These are phyloP conservation scores for Pythium brachiatum DNA, from an alignment of 352 stramenopile genomes.

Conservation along the genomic window DNA sequence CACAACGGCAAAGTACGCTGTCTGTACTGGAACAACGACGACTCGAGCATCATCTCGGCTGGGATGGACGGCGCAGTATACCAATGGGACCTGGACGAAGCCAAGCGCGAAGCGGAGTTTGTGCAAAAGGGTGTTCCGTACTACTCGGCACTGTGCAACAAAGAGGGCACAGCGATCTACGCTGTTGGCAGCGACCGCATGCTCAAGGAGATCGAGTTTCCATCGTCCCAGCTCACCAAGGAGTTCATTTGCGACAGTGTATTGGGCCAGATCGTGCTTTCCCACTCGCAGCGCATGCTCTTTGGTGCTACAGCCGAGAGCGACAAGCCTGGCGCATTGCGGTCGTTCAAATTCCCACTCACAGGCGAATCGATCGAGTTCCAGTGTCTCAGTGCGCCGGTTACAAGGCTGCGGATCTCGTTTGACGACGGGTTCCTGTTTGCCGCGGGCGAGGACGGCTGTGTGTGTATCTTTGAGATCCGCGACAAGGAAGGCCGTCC, in stretches of 20 bases:
- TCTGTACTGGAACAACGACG: slow-evolving; percentile 86
- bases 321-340: slow-evolving; percentile 70
- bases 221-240: slow-evolving; percentile 68
- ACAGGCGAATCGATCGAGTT: slow-evolving; percentile 89
- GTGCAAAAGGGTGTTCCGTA: slow-evolving; percentile 93
- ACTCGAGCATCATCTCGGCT: slow-evolving; percentile 84
- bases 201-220: slow-evolving; percentile 90
- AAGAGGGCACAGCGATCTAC: slow-evolving; percentile 76
- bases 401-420: slow-evolving; percentile 84
- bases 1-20: slow-evolving; percentile 93
- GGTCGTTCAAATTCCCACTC: slow-evolving; percentile 90
- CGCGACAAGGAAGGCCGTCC: slow-evolving; percentile 82
- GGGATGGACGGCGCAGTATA: slow-evolving; percentile 93
- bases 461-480: slow-evolving; percentile 86
- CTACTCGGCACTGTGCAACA: slow-evolving; percentile 83
- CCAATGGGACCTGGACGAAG: slow-evolving; percentile 91
- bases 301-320: slow-evolving; percentile 83
- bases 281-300: slow-evolving; percentile 82
- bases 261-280: slow-evolving; percentile 85
- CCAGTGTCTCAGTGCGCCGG: slow-evolving; percentile 65
- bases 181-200: slow-evolving; percentile 87
- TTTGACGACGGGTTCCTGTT: slow-evolving; percentile 90
- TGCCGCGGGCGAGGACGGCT: slow-evolving; percentile 84
- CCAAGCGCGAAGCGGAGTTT: slow-evolving; percentile 90
- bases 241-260: slow-evolving; percentile 80